Base-by-base conservation (phyloP, 129 eudicot species). In the Artemisia annua region DNA sequence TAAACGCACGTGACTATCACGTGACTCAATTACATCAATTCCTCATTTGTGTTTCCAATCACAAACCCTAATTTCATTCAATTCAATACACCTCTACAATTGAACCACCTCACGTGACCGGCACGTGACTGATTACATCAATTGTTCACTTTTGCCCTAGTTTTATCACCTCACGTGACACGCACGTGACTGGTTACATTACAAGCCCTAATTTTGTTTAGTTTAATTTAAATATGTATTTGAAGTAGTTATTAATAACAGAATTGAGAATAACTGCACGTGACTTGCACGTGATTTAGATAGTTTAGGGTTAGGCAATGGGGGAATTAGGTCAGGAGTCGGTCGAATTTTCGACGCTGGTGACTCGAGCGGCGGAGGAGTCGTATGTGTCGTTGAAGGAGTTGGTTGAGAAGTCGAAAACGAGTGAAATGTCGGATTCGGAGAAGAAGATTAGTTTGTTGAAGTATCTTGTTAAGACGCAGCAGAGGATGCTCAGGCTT, bases 401-500 rank as follows among this genome's bases (percentile, higher is more conserved):
- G 64, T 71, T 94, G 75, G 96, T 94, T 72, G 99, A 94, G 57
- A 86, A 94, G 75, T 94, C 93, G 0, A 88, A 80, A 70, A 82
- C 89, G 12, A 60, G 86, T 0, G 96, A 90, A 16, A 44, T 80
- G 59, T 88, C 99, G n/a, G 97, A 90, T 74, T 86, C 96, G 0
- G 99, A 94, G 54, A 94, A 94, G 89, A 94, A 94, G 85, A 90
- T 90, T 81, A 83, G 77, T 66, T 84, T 94, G 52, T 84, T 94
- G 9, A 94, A 90, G 78, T 94, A 85, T 75, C 75, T 94, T 39
- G 91, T 87, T 60, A 94, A 88, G 83, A 94, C 94, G 60, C 99
- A 90, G 76, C 99, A 94, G 80, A 91, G 99, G 14, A 90, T 94
- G 97, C 93, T 94, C n/a, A 85, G 99, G 3, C 96, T 94, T 67